Base-by-base conservation (phyloP, 345 rosid genomes). In the Carallia pectinifolia region DNA sequence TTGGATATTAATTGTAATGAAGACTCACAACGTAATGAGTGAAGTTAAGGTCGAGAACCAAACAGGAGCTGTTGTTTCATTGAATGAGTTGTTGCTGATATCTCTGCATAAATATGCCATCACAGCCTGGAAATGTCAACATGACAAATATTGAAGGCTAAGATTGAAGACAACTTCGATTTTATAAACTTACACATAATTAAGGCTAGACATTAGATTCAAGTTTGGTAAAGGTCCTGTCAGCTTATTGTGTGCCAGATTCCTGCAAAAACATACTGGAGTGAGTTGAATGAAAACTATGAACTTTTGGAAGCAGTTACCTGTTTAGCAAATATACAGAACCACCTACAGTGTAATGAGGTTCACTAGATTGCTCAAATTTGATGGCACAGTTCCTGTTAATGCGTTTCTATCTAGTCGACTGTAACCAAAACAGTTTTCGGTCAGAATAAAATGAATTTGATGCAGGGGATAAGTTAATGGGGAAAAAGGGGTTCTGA, bases 31-130 rank as follows among this genome's bases (percentile, higher is more conserved):
- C 62, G 99, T 84, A 74, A 88, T 90, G 23, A 95, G 90, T 5
- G 93, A 95, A 33, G 93, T 86, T 72, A 92, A 87, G 70, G 87
- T 86, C 58, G 89, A 86, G 81, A 95, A 89, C 99, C 99, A 95
- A 64, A 58, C 67, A 53, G 99, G 99, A 83, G 89, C 82, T 29
- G 81, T 81, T 61, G 93, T 71, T 47, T 86, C 83, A 55, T 77
- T 78, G 79, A 95, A 95, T 36, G 87, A 83, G 76, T 92, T 90
- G 77, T 84, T 90, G 81, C 99, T 95, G 19, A 95, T 90, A 68
- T 95, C 97, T 83, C 99, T 95, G 90, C 61, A 62, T 69, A 36
- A 68, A 19, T 31, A 56, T 12, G 31, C 37, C 55, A 50, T 62
- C 50, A 44, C 37, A 15, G 76, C 56, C 33, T 47, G 61, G 27